phyloP scores from a whole-genome alignment of 1,284 basidiomycete species.

The Pseudozyma tsukubaensis region DNA sequence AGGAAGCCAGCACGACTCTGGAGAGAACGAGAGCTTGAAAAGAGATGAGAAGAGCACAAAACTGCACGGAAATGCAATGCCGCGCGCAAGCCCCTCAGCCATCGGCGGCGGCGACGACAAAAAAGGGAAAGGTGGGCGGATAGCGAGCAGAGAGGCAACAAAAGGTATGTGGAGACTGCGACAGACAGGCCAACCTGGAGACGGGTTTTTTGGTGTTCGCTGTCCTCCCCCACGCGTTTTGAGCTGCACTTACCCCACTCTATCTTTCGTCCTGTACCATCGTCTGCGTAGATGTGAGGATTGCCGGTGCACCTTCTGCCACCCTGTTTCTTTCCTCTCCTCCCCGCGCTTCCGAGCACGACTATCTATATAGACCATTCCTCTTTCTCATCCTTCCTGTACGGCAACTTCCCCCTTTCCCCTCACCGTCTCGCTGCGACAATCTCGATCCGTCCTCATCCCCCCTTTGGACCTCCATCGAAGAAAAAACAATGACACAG shows the following conservation, averaged over 20 bases:
- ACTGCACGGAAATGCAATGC: no score
- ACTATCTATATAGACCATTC: neutral
- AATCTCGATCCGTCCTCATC: neutral
- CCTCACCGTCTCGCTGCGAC: neutral
- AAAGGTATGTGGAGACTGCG: no score
- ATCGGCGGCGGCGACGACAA: no score
- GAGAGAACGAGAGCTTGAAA: no score
- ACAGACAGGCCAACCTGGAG: no score
- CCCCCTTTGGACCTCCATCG: neutral
- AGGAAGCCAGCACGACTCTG: no score
- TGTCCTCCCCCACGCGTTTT: no score
- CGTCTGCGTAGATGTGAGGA: neutral
- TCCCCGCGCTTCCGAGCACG: neutral
- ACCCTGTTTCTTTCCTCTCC: neutral
- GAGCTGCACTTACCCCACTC: neutral
- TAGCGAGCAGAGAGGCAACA: no score
- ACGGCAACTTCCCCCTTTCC: neutral
- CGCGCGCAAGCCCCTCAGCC: no score
- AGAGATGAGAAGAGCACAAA: no score
- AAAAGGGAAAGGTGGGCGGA: no score
- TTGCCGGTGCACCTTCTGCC: neutral
- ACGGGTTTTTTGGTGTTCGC: no score
- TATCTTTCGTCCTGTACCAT: neutral
- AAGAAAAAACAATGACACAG: constrained; percentile 24
- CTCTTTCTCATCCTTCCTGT: neutral